These are phyloP conservation scores for Begonia masoniana DNA, from an alignment of 306 rosid species.

Conservation along the genomic window DNA sequence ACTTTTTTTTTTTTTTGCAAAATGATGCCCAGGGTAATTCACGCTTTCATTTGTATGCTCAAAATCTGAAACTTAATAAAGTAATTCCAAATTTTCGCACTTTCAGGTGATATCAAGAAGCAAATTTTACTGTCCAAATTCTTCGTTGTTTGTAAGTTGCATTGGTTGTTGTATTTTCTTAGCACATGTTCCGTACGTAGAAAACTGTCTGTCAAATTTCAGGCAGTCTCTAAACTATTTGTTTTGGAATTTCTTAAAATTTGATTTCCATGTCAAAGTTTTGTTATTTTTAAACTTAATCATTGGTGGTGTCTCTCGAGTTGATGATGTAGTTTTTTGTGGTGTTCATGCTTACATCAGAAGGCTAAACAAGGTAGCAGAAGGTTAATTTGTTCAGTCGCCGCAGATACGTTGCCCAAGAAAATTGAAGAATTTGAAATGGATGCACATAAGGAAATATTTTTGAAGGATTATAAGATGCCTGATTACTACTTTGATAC, in stretches of 20 bases:
- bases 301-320: neutral
- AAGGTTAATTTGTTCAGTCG: constrained; percentile 66
- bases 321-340: neutral
- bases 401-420: constrained; percentile 47
- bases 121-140: constrained; percentile 21
- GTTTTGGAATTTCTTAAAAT: neutral
- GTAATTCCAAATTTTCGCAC: neutral
- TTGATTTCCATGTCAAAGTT: neutral
- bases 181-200: neutral
- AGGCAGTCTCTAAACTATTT: neutral
- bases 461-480: constrained; percentile 80
- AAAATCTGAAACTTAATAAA: neutral
- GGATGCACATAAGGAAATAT: constrained; percentile 73
- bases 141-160: constrained; percentile 42
- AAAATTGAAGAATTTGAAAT: constrained; percentile 60
- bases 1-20: constrained; percentile 2
- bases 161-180: constrained; percentile 5
- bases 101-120: constrained; percentile 33
- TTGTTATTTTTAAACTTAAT: neutral
- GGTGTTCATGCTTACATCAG: constrained; percentile 28
- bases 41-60: neutral
- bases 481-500: constrained; percentile 88
- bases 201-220: neutral
- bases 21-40: neutral
- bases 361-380: constrained; percentile 34